Evolutionary conservation across 1,284 basidiomycete species (phyloP), one percentile per base, ranked within the genome.

Genomic region (Malassezia psittaci): DNA sequence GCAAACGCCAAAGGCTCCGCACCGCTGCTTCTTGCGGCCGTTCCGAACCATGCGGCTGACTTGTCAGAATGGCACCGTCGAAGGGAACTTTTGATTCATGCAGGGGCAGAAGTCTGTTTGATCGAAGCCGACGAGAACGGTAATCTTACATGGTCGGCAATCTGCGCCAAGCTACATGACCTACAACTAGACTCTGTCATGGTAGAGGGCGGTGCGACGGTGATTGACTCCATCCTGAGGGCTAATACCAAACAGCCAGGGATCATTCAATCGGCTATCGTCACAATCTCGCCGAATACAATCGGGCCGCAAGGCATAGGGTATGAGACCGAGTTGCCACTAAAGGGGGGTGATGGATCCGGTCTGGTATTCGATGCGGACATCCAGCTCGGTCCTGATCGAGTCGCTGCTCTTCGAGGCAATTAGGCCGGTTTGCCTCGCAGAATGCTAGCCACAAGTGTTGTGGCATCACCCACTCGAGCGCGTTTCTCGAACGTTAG

Each of bases 151-250:
- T 65, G 64, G 56, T 43, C 51, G 2, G 52, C 48, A 3, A 54
- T 69, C 11, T 47, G 64, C 2, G 24, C 32, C 39, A 52, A 6
- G 35, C 51, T 5, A 48, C 65, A 24, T 40, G 49, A 50, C 34
- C 65, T 34, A 24, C 83, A 81, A 7, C 79, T 94, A 55, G 76
- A 76, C 7, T 85, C 84, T 3, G 77, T 96, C 48, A 96, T 96
- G 91, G 85, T 96, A 13, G 91, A 96, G 77, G 91, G 91, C 49
- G 91, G 91, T 21, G 86, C 88, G 5, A 76, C 78, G 5, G 80
- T 96, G 55, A 89, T 96, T 53, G 78, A 80, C 15, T 83, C 85
- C 1, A 88, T 93, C 76, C 77, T 94, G 0, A 66, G 69, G 18
- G 54, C 64, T 9, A 54, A 57, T 33, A 16, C 24, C 13, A 21